Evolutionary conservation across 371 early-diverging fungal species (phyloP), one percentile per base, ranked within the genome.

Genomic region (Mortierella sp.): DNA sequence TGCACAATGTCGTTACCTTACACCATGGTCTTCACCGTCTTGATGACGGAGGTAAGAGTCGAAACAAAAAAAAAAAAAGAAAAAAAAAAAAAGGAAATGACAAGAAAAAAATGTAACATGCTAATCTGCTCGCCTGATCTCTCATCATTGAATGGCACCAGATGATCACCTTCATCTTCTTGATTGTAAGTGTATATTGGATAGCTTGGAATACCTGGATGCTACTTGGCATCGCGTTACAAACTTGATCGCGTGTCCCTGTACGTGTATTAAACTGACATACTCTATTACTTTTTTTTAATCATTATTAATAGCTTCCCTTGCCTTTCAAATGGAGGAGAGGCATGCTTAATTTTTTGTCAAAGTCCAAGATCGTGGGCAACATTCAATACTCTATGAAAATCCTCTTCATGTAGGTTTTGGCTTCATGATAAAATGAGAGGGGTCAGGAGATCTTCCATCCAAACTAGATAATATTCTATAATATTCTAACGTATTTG

Each of bases 281-380:
- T 65, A 57, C 54, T 66, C 28, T 28, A 49, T 54, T 42, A 37
- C 40, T 45, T 53, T 61, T 22, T 29, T 53, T n/a, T 56, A 1
- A 7, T 45, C 43, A 55, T 22, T 29, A 23, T n/a, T 56, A 1
- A 7, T 72, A 90, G 90, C 65, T 89, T 28, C 91, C 91, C n/a
- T 75, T 90, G 51, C 91, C 91, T 34, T 85, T 83, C 61, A 85
- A 84, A 43, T 89, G 90, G 90, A 86, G 91, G 76, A 80, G 87
- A 61, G 85, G 83, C 7, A 64, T 89, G 68, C 74, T 89, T 40
- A 89, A 85, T 49, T 87, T 87, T 72, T 64, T 86, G 35, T 83
- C 88, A 54, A 79, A 73, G 51, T 89, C 89, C 17, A 84, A 35
- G 10, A 70, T 89, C 85, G 76, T 88, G 53, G 85, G 75, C 13